Evolutionary conservation across 257 asterid genomes (phyloP).

Genomic region (Catharanthus roseus): DNA sequence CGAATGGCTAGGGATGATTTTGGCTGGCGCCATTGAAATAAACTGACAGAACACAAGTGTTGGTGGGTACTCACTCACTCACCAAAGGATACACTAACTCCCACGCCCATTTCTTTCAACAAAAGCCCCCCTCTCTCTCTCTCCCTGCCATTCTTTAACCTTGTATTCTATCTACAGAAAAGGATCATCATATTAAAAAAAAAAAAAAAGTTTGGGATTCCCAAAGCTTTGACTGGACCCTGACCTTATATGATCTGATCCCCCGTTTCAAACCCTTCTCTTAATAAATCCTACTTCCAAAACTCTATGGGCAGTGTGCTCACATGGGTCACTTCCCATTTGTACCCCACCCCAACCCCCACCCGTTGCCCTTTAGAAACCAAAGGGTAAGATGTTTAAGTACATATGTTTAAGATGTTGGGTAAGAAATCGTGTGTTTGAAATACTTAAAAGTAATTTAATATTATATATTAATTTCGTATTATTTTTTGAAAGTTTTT

Average conservation of each 20-base stretch:
- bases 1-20: slow-evolving; percentile 9
- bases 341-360: slow-evolving; percentile 21
- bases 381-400: too few relatives aligned
- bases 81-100: slow-evolving; percentile 25
- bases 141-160: slow-evolving; percentile 24
- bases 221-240: slow-evolving; percentile 47
- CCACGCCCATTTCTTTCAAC: slow-evolving; percentile 35
- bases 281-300: slow-evolving; percentile 28
- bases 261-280: neutral
- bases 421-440: too few relatives aligned
- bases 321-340: slow-evolving; percentile 36
- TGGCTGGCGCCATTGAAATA: slow-evolving; percentile 5
- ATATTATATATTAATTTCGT: too few relatives aligned
- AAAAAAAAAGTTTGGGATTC: too few relatives aligned
- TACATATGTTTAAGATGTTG: too few relatives aligned
- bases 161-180: slow-evolving; percentile 9
- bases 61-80: slow-evolving; percentile 5
- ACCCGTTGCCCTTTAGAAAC: neutral
- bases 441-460: too few relatives aligned
- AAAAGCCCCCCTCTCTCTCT: too few relatives aligned
- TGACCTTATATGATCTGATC: slow-evolving; percentile 16
- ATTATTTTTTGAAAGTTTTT: too few relatives aligned
- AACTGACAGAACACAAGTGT: neutral
- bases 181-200: too few relatives aligned
- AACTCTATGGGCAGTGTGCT: slow-evolving; percentile 40